Percentiles rank a stretch among this genome's conserved stretches.
Conservation (phyloP, 805 yeast genomes). For the Diddensiella transvaalensis region DNA sequence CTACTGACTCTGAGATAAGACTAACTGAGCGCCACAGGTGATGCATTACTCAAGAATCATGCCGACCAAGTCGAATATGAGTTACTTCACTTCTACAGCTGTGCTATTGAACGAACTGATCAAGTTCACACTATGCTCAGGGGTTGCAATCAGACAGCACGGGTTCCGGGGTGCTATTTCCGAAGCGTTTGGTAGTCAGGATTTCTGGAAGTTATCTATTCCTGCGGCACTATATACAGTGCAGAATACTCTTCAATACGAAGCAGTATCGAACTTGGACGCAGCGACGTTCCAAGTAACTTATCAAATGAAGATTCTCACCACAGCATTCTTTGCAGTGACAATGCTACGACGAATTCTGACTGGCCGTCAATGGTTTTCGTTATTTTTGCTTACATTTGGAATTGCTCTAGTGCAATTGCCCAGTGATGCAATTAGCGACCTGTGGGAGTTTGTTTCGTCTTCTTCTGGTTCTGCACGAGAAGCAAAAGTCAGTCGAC, state of each 20-base stretch:
- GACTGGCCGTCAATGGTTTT: slow-evolving; percentile 35
- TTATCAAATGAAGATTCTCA: slow-evolving; percentile 41
- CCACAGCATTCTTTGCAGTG: slow-evolving; percentile 42
- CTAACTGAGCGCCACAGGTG: not conserved
- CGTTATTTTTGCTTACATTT: slow-evolving; percentile 35
- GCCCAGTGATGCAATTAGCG: slow-evolving; percentile 29
- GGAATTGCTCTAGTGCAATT: slow-evolving; percentile 41
- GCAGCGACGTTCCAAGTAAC: slow-evolving; percentile 44
- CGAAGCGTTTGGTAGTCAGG: slow-evolving; percentile 34
- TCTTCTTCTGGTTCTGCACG: not conserved
- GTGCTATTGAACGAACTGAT: slow-evolving; percentile 39
- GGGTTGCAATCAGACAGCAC: slow-evolving; percentile 25
- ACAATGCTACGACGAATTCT: slow-evolving; percentile 35
- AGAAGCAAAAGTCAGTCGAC: not conserved
- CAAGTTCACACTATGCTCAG: slow-evolving; percentile 34
- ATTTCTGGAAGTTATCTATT: slow-evolving; percentile 40
- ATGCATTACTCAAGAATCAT: slow-evolving; percentile 43
- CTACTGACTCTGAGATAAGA: not conserved
- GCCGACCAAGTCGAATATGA: slow-evolving; percentile 32
- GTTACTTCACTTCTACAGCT: slow-evolving; percentile 40
- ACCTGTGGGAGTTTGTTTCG: slow-evolving; percentile 8
- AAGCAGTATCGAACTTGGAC: slow-evolving; percentile 40
- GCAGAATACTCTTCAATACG: slow-evolving; percentile 40
- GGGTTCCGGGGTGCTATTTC: slow-evolving; percentile 26
- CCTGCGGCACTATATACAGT: slow-evolving; percentile 41